These are phyloP conservation scores for Solanum chacoense DNA, from an alignment of 305 asterid species.

Conservation along the genomic window DNA sequence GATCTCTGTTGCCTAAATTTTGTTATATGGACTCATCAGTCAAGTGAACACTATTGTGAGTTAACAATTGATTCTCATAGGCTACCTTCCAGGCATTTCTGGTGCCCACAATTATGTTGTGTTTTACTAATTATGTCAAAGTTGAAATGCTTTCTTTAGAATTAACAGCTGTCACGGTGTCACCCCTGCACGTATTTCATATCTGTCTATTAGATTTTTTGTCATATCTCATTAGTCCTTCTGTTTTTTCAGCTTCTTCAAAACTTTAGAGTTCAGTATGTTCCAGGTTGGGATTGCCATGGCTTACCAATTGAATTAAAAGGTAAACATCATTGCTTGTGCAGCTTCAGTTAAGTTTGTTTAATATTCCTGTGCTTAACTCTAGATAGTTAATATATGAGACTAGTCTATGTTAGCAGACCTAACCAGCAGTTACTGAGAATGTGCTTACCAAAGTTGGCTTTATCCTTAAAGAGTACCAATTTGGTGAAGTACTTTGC, in stretches of 20 bases:
- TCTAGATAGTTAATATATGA: not conserved
- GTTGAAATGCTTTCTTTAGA: not conserved
- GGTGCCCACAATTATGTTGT: not conserved
- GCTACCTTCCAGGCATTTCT: not conserved
- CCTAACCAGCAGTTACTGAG: not conserved
- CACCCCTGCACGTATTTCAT: not conserved
- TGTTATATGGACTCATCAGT: not conserved
- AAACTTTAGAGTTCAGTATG: conserved; percentile 71
- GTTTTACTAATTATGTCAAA: not conserved
- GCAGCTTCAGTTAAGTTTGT: not conserved
- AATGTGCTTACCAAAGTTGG: not conserved
- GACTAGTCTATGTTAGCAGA: not conserved
- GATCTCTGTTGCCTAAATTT: not conserved
- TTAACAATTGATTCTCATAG: not conserved
- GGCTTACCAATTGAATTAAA: conserved; percentile 97
- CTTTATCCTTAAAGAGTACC: not conserved
- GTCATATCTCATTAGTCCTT: not conserved
- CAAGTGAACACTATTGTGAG: not conserved
- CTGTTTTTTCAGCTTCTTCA: conserved; percentile 67
- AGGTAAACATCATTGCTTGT: conserved; percentile 40
- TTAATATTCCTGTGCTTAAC: not conserved
- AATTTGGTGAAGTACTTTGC: not conserved
- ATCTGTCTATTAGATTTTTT: not conserved
- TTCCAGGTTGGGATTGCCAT: conserved; percentile 99
- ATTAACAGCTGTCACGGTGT: not conserved